Conservation (phyloP, 116 monocot species). For the Iris pallida region DNA sequence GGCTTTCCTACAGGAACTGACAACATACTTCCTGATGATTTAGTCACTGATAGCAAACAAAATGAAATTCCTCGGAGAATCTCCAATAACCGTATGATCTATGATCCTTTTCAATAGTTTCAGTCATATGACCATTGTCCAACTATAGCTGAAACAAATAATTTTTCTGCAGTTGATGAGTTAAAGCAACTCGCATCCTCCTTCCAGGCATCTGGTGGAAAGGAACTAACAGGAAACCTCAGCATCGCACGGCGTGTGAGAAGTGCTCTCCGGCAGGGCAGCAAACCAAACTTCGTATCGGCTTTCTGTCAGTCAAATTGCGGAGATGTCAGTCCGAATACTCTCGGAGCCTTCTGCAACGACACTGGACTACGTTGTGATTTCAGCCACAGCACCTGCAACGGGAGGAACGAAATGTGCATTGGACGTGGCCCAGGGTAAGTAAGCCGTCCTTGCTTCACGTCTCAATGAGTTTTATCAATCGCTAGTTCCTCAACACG, state of each 20-base stretch:
- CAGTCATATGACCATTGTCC: background rate
- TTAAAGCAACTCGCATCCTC: conserved; percentile 43
- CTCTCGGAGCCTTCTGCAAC: conserved; percentile 59
- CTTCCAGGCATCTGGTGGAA: conserved; percentile 51
- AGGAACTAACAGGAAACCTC: conserved; percentile 17
- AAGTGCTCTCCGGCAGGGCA: conserved; percentile 19
- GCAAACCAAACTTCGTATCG: conserved; percentile 42
- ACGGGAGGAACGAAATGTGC: conserved; percentile 70
- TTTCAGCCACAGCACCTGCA: conserved; percentile 70
- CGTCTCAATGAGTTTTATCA: background rate
- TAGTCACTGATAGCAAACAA: conserved; percentile 2
- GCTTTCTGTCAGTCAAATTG: conserved; percentile 74
- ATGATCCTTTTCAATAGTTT: background rate
- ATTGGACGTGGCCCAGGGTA: conserved; percentile 72
- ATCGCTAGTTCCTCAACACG: background rate
- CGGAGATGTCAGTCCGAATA: conserved; percentile 76
- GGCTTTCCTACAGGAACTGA: conserved; percentile 20
- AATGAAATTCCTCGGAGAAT: conserved; percentile 26
- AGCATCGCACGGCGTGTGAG: conserved; percentile 30
- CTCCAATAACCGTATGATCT: conserved; percentile 35
- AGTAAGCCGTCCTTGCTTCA: background rate
- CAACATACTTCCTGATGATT: conserved; percentile 4
- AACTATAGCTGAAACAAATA: background rate
- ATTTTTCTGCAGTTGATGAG: conserved; percentile 31
- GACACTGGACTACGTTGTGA: conserved; percentile 70